Conservation (phyloP, 352 stramenopile species). For the Phytophthora multivora region DNA sequence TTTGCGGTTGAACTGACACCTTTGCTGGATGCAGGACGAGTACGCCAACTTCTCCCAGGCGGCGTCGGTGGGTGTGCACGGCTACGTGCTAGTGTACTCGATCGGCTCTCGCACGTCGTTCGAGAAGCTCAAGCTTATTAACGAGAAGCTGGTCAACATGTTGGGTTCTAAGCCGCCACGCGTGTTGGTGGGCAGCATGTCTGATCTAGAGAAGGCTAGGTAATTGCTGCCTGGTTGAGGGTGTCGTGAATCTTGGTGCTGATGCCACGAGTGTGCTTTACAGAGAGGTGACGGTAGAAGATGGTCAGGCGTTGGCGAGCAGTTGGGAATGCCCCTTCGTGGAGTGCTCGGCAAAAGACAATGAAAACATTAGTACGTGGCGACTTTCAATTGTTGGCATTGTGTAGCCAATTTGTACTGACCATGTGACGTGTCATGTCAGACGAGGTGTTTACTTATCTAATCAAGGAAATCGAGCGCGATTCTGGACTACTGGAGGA, state of each 20-base stretch:
- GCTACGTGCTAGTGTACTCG: conserved; percentile 96
- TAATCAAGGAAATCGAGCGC: conserved; percentile 91
- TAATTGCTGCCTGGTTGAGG: conserved; percentile 30
- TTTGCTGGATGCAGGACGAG: conserved; percentile 80
- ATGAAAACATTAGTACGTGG: conserved; percentile 89
- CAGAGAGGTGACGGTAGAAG: conserved; percentile 81
- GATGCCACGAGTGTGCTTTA: conserved; percentile 5
- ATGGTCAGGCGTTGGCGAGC: conserved; percentile 89
- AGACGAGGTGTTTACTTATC: conserved; percentile 91
- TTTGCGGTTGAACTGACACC: not conserved
- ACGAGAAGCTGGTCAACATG: conserved; percentile 95
- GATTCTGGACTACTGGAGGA: conserved; percentile 88
- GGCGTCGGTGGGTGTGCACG: conserved; percentile 94
- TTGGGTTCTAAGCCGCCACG: conserved; percentile 92
- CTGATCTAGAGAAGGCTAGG: conserved; percentile 92
- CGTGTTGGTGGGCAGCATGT: conserved; percentile 96
- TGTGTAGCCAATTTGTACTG: conserved; percentile 2
- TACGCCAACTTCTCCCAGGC: conserved; percentile 96
- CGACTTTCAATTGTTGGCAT: not conserved
- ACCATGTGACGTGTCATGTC: conserved; percentile 7
- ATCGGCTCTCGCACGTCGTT: conserved; percentile 93
- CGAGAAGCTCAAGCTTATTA: conserved; percentile 95
- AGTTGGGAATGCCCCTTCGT: conserved; percentile 94
- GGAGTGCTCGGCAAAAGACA: conserved; percentile 94
- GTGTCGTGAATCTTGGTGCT: not conserved